Evolutionary conservation across 495 filamentous ascomycete genomes (phyloP), one percentile per base, ranked within the genome.

Genomic region (Aspergillus sparsus): DNA sequence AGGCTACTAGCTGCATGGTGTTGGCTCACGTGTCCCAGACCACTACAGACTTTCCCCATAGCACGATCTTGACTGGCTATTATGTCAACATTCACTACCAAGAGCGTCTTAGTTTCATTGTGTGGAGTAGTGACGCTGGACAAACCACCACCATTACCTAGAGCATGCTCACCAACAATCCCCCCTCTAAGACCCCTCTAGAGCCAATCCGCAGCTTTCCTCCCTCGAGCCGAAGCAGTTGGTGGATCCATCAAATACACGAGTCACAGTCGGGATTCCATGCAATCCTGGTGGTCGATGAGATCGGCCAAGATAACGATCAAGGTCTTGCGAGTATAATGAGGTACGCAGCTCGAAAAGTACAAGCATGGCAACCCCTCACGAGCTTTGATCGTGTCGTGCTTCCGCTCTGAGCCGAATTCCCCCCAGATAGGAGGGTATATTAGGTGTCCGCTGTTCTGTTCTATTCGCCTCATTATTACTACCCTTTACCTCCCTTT

Each of bases 241-340:
- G 61, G 64, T 50, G 57, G 42, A 53, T 52, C 53, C 15, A 36
- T 6, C 21, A 11, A 49, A 13, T 15, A 7, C 10, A 54, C 16
- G 13, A 44, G 41, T 54, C 39, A 33, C 39, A 34, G 49, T 55
- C 49, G 51, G 44, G 33, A 49, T 37, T 42, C 49, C 35, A 46
- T 32, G 46, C 21, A 55, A 46, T 59, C 57, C 8, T 12, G 46
- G 31, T 31, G 15, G 55, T 57, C 13, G 35, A 61, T 57, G 62
- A 56, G 54, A 65, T 59, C 45, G 36, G 63, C 59, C 63, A 65
- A 65, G 59, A 62, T 61, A 62, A 21, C 33, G 53, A 57, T 53
- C 51, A 52, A 44, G 55, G 47, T 32, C 62, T 31, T 34, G 35
- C 39, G 53, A 57, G 35, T 15, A 53, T 35, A n/a, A 49, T 58